These are phyloP conservation scores for Microbotryomycetes sp. DNA, from an alignment of 1,284 basidiomycete species.

Conservation along the genomic window DNA sequence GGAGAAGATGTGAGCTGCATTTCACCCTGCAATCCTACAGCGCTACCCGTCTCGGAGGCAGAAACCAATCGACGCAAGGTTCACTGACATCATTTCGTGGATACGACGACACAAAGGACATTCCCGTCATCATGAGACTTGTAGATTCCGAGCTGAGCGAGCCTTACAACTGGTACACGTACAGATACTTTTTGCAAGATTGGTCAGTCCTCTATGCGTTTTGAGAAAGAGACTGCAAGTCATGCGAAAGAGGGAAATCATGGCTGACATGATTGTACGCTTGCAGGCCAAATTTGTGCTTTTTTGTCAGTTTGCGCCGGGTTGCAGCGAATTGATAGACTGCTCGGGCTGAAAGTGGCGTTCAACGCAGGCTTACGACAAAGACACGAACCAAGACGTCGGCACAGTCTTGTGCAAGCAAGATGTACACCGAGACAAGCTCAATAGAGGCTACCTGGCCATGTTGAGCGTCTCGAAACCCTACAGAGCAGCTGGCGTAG, in stretches of 20 bases:
- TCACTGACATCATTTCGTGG: neutral
- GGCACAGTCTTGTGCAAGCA: slow-evolving; percentile 96
- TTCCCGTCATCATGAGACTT: slow-evolving; percentile 44
- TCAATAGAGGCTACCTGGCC: slow-evolving; percentile 89
- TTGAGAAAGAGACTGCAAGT: too few species aligned
- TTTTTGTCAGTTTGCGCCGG: slow-evolving; percentile 66
- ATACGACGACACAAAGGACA: slow-evolving; percentile 16
- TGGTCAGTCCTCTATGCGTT: slow-evolving; percentile 54
- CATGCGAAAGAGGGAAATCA: too few species aligned
- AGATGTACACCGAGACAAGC: slow-evolving; percentile 65
- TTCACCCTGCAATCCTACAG: neutral
- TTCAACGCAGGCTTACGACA: slow-evolving; percentile 27
- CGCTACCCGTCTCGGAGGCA: neutral
- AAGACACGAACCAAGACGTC: slow-evolving; percentile 47
- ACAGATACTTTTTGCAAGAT: slow-evolving; percentile 82
- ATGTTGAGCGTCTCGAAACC: slow-evolving; percentile 83
- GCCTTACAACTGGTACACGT: slow-evolving; percentile 78
- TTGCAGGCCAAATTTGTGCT: slow-evolving; percentile 82
- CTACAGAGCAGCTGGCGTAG: slow-evolving; percentile 82
- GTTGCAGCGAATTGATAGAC: too few species aligned
- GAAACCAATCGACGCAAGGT: neutral
- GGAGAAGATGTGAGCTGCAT: neutral
- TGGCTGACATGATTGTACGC: slow-evolving; percentile 3
- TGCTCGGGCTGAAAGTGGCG: too few species aligned
- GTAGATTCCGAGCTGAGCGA: slow-evolving; percentile 90